Evolutionary conservation across 768 basidiomycete species (phyloP).

Genomic region (Amanita molliuscula): DNA sequence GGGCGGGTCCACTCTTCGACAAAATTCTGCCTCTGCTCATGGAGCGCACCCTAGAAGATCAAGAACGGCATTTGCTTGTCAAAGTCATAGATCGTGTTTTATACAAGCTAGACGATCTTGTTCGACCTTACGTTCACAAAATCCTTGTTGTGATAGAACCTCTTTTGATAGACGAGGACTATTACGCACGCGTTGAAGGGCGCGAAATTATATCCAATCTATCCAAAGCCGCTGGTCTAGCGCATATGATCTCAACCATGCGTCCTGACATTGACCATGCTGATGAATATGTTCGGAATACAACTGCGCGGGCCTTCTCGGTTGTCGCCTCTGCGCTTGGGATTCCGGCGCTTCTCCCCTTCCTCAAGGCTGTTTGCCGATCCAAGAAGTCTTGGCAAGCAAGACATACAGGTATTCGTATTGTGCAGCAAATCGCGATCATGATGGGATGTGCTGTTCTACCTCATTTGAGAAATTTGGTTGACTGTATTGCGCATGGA

Average conservation of each 20-base stretch:
- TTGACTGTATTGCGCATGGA: slow-evolving; percentile 92
- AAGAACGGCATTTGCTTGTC: slow-evolving; percentile 95
- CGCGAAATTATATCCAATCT: slow-evolving; percentile 99
- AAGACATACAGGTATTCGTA: slow-evolving; percentile 97
- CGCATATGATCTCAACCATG: slow-evolving; percentile 99
- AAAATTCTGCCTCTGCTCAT: slow-evolving; percentile 97
- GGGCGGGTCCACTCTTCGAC: slow-evolving; percentile 96
- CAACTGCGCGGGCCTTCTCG: slow-evolving; percentile 96
- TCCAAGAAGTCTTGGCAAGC: slow-evolving; percentile 99
- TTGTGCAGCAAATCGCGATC: slow-evolving; percentile 98
- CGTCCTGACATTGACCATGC: slow-evolving; percentile 99
- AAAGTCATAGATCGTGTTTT: slow-evolving; percentile 98
- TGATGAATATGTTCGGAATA: slow-evolving; percentile 98
- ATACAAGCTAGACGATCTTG: slow-evolving; percentile 98
- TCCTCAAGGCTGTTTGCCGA: slow-evolving; percentile 96
- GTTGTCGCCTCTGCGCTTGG: slow-evolving; percentile 98
- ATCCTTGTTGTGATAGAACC: slow-evolving; percentile 99
- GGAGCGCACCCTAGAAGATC: slow-evolving; percentile 96
- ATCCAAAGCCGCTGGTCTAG: slow-evolving; percentile 96
- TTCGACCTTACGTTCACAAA: slow-evolving; percentile 98
- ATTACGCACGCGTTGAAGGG: slow-evolving; percentile 93
- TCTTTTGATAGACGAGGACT: slow-evolving; percentile 95
- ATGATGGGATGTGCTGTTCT: slow-evolving; percentile 99
- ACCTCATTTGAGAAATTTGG: slow-evolving; percentile 92
- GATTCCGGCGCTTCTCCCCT: slow-evolving; percentile 94